These are phyloP conservation scores for Xylariaceae sp. DNA, from an alignment of 2,329 filamentous ascomycete genomes.

Conservation along the genomic window DNA sequence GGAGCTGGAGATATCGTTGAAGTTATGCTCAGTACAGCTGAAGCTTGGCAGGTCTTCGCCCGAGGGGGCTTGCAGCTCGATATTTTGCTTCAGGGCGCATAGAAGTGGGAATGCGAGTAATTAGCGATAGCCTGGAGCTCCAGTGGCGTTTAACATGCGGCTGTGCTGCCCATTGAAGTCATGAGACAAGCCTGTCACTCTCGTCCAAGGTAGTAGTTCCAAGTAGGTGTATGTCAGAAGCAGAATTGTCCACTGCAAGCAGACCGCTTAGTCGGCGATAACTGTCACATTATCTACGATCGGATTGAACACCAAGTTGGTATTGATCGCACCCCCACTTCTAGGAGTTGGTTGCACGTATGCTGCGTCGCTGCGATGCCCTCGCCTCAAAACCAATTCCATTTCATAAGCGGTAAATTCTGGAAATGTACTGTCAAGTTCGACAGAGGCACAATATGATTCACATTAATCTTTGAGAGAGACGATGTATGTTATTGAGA, in stretches of 20 bases:
- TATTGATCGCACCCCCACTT: neutral
- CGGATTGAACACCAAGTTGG: neutral
- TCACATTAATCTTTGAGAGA: no score
- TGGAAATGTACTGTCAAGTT: no score
- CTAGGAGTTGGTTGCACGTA: slow-evolving; percentile 2
- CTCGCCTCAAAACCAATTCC: no score
- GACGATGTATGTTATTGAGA: no score
- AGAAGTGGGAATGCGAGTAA: neutral
- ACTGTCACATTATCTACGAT: slow-evolving; percentile 8
- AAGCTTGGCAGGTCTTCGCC: slow-evolving; percentile 4
- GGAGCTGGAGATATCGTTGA: slow-evolving; percentile 6
- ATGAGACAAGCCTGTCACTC: slow-evolving; percentile 1
- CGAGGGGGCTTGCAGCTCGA: neutral
- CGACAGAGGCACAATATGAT: no score
- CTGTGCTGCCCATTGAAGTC: slow-evolving; percentile 5
- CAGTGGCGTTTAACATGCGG: slow-evolving; percentile 1
- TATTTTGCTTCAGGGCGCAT: slow-evolving; percentile 3
- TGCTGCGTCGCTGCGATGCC: neutral
- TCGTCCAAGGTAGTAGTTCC: slow-evolving; percentile 4
- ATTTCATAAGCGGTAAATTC: no score
- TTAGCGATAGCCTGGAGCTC: neutral
- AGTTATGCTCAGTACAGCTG: slow-evolving; percentile 5
- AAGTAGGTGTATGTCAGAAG: slow-evolving; percentile 3
- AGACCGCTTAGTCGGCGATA: slow-evolving; percentile 4
- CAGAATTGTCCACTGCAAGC: neutral